These are phyloP conservation scores for Fusarium scirpi DNA, from an alignment of 2,329 filamentous ascomycete species.

Conservation along the genomic window DNA sequence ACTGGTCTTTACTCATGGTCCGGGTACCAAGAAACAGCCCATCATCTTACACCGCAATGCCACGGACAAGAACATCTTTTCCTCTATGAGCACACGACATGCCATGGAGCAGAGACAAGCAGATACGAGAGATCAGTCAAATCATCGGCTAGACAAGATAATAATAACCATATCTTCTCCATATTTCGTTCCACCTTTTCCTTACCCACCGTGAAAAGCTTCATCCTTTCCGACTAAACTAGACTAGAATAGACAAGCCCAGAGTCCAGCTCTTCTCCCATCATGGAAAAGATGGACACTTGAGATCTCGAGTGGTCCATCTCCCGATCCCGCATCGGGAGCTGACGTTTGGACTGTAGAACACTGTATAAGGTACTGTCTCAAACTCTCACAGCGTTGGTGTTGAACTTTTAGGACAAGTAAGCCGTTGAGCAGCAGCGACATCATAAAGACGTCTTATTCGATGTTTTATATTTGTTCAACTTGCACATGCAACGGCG, in stretches of 20 bases:
- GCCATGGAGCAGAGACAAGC: constrained; percentile 13
- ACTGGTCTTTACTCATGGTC: neutral
- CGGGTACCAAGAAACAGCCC: constrained; percentile 8
- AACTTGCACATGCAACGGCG: neutral
- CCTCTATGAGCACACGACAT: constrained; percentile 18
- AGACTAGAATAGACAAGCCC: neutral
- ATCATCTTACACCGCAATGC: constrained; percentile 13
- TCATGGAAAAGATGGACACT: constrained; percentile 42
- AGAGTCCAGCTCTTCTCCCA: constrained; percentile 12
- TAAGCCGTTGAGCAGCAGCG: neutral
- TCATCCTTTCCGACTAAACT: constrained; percentile 8
- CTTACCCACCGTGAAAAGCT: constrained; percentile 29
- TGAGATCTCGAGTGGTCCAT: constrained; percentile 34
- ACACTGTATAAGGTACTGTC: constrained; percentile 16
- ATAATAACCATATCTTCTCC: constrained; percentile 26
- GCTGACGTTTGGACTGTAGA: constrained; percentile 19
- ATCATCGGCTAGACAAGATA: constrained; percentile 16
- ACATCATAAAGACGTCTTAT: constrained; percentile 16
- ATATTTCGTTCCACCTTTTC: constrained; percentile 29
- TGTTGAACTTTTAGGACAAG: neutral
- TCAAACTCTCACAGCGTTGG: neutral
- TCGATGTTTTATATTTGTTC: neutral
- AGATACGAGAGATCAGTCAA: constrained; percentile 30
- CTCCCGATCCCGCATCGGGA: constrained; percentile 29
- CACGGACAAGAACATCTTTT: constrained; percentile 4